These are phyloP conservation scores for Scutellaria galericulata DNA, from an alignment of 257 asterid species.

Conservation along the genomic window DNA sequence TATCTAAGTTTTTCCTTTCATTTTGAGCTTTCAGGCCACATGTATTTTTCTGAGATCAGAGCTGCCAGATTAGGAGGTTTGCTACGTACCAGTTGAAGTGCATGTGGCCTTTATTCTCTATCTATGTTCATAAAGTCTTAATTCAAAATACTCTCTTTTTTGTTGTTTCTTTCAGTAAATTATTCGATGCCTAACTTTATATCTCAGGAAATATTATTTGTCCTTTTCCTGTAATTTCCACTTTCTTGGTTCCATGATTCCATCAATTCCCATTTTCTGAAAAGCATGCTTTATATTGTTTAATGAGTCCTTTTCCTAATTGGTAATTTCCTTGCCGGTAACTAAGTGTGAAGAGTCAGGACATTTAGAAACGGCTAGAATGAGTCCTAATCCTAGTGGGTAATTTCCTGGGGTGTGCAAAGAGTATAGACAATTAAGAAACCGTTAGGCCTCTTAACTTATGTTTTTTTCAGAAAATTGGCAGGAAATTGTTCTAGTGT, in stretches of 20 bases:
- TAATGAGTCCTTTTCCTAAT: conserved; percentile 1
- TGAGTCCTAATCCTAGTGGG: no score
- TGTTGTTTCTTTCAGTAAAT: no score
- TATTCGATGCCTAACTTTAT: no score
- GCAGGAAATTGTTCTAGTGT: neutral
- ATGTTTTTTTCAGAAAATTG: neutral
- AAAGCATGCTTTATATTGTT: neutral
- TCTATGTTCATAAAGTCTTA: no score
- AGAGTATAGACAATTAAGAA: neutral
- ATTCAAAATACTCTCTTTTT: no score
- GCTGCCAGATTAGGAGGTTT: neutral
- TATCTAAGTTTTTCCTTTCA: neutral
- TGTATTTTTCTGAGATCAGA: neutral
- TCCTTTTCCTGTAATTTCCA: neutral
- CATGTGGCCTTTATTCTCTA: no score
- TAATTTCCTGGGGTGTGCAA: no score
- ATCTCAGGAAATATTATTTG: neutral
- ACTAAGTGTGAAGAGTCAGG: neutral
- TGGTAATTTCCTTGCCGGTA: neutral
- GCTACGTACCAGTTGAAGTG: neutral
- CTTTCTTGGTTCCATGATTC: conserved; percentile 5
- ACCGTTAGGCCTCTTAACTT: neutral
- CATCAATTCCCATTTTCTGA: neutral
- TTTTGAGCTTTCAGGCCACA: neutral
- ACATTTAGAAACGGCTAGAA: neutral